phyloP scores from a whole-genome alignment of 768 basidiomycete genomes.

The Termitomyces sp. region DNA sequence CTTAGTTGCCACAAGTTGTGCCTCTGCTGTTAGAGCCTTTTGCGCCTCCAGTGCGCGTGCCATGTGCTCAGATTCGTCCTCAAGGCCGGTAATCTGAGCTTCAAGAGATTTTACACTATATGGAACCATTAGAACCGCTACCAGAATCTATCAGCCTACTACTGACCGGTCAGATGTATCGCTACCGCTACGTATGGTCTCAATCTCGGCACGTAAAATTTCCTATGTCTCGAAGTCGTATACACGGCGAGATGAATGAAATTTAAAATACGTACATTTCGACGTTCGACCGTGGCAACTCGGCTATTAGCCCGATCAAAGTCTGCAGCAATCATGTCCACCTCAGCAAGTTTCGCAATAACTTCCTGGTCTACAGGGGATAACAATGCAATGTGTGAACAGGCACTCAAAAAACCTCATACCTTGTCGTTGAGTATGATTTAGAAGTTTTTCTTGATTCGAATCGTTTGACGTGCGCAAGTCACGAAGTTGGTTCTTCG shows the following conservation, averaged over 20 bases:
- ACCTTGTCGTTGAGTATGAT: slow-evolving; percentile 91
- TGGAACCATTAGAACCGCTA: background rate
- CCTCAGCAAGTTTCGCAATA: slow-evolving; percentile 81
- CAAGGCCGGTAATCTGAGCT: slow-evolving; percentile 66
- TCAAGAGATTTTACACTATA: slow-evolving; percentile 68
- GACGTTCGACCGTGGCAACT: slow-evolving; percentile 85
- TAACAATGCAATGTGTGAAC: background rate
- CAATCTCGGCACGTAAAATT: slow-evolving; percentile 92
- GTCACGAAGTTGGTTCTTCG: slow-evolving; percentile 85
- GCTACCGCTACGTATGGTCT: slow-evolving; percentile 75
- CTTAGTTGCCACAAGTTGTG: slow-evolving; percentile 41
- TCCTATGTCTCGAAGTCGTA: slow-evolving; percentile 47
- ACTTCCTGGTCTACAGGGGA: slow-evolving; percentile 76
- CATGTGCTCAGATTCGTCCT: slow-evolving; percentile 68
- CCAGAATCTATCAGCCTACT: background rate
- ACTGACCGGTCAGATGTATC: slow-evolving; percentile 66
- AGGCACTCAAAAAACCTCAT: background rate
- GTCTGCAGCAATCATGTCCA: slow-evolving; percentile 94
- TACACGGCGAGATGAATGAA: background rate
- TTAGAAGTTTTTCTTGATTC: slow-evolving; percentile 87
- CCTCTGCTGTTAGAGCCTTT: slow-evolving; percentile 39
- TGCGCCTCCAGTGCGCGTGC: slow-evolving; percentile 63
- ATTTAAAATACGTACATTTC: slow-evolving; percentile 59
- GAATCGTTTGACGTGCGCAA: slow-evolving; percentile 88
- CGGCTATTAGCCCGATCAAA: slow-evolving; percentile 93